Percentiles rank a stretch among this genome's conserved stretches.
phyloP scores from a whole-genome alignment of 2,329 filamentous ascomycete species.

The Talaromyces sp. region DNA sequence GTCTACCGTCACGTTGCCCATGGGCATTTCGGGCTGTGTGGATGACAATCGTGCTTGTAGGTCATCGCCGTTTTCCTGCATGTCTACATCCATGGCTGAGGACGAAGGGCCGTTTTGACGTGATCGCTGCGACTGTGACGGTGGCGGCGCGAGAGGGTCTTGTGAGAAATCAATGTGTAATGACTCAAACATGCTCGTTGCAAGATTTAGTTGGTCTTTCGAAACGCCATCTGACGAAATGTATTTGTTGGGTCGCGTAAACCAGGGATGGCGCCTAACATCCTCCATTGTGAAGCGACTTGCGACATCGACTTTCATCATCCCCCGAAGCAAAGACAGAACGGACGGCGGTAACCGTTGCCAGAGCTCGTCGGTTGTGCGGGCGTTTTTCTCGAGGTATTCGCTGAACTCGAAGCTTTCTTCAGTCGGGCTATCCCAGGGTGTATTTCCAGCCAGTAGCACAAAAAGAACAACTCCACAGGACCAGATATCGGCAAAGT shows the following conservation, averaged over 20 bases:
- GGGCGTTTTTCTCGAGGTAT: conserved; percentile 74
- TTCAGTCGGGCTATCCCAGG: conserved; percentile 88
- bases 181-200: conserved; percentile 91
- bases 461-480: conserved; percentile 98
- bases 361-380: conserved; percentile 83
- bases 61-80: conserved; percentile 27
- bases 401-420: conserved; percentile 88
- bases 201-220: conserved; percentile 74
- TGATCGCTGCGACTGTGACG: conserved; percentile 33
- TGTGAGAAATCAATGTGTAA: conserved; percentile 83
- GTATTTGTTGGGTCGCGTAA: conserved; percentile 74
- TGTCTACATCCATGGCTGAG: conserved; percentile 59
- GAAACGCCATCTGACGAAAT: conserved; percentile 70
- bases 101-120: conserved; percentile 43
- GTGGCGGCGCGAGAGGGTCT: conserved; percentile 53
- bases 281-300: conserved; percentile 81
- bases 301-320: conserved; percentile 76
- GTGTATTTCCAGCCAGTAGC: conserved; percentile 89
- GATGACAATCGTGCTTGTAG: conserved; percentile 59
- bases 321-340: conserved; percentile 79
- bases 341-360: conserved; percentile 67
- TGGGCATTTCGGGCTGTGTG: conserved; percentile 80
- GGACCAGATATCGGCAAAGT: conserved; percentile 91
- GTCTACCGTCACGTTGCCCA: conserved; percentile 73
- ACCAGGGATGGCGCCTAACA: conserved; percentile 91